These are phyloP conservation scores for Gossypium australe DNA, from an alignment of 345 rosid genomes.

Conservation along the genomic window DNA sequence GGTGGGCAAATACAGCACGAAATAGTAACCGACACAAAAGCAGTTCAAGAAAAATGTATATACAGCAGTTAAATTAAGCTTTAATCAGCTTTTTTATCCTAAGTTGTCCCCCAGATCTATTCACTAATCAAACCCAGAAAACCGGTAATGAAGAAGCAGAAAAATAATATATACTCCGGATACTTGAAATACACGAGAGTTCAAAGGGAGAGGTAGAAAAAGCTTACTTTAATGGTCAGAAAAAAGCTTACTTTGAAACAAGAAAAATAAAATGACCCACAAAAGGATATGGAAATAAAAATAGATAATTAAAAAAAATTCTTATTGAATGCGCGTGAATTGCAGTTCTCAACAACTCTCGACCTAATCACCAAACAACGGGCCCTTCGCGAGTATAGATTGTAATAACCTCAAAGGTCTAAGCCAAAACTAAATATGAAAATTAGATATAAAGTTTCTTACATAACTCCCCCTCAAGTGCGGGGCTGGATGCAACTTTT, in stretches of 20 bases:
- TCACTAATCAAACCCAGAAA: neutral
- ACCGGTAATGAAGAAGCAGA: neutral
- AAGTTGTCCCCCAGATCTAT: conserved; percentile 1
- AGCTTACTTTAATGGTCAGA: neutral
- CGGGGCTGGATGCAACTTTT: neutral
- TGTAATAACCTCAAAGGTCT: neutral
- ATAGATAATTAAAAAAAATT: neutral
- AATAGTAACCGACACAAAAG: neutral
- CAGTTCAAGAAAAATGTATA: neutral
- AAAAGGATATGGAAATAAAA: conserved; percentile 11
- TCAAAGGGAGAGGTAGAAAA: conserved; percentile 9
- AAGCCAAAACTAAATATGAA: neutral
- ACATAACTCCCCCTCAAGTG: neutral
- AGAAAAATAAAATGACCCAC: conserved; percentile 6
- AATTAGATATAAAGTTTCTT: neutral
- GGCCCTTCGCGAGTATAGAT: neutral
- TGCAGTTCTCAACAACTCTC: neutral
- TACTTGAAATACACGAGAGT: conserved; percentile 34
- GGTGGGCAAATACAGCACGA: neutral
- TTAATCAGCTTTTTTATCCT: neutral
- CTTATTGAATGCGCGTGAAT: conserved; percentile 5
- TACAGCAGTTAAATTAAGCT: neutral
- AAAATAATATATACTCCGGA: conserved; percentile 10
- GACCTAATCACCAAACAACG: neutral
- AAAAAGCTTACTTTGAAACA: neutral